Percentiles rank a stretch among this genome's conserved stretches.
Evolutionary conservation across 345 rosid genomes (phyloP).

Genomic region (Lumnitzera littorea): DNA sequence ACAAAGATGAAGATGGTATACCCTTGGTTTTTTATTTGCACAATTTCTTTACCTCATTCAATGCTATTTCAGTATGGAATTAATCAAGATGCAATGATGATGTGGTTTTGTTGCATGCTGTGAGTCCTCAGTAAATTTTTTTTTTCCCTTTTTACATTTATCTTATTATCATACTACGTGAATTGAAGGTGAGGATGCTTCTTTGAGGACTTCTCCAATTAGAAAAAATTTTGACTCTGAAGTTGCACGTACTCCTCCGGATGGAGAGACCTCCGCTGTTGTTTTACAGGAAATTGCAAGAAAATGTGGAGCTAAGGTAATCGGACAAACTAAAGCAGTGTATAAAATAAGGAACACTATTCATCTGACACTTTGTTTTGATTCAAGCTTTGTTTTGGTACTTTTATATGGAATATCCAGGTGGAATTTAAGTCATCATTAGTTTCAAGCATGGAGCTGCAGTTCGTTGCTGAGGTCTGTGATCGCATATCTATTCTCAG

Average conservation of each 20-base stretch:
- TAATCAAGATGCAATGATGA: no score
- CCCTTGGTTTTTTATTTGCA: no score
- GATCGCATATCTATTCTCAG: background rate
- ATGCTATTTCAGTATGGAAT: no score
- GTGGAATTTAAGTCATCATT: slow-evolving; percentile 69
- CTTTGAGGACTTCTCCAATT: slow-evolving; percentile 49
- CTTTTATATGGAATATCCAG: slow-evolving; percentile 30
- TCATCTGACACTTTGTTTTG: background rate
- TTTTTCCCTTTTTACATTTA: background rate
- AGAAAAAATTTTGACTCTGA: slow-evolving; percentile 61
- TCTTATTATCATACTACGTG: background rate
- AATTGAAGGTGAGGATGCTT: slow-evolving; percentile 52
- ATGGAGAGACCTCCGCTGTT: slow-evolving; percentile 49
- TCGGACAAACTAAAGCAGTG: background rate
- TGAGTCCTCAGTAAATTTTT: background rate
- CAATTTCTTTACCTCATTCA: no score
- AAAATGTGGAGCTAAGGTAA: slow-evolving; percentile 88
- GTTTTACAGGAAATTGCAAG: slow-evolving; percentile 69
- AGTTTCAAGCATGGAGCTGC: slow-evolving; percentile 61
- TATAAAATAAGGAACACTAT: slow-evolving; percentile 5
- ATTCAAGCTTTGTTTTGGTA: background rate
- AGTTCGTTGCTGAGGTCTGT: slow-evolving; percentile 77
- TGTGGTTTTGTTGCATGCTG: background rate
- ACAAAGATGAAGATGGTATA: no score
- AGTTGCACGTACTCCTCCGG: slow-evolving; percentile 45